Base-by-base conservation (phyloP, 306 rosid genomes). In the Chamaecrista fasciculata region DNA sequence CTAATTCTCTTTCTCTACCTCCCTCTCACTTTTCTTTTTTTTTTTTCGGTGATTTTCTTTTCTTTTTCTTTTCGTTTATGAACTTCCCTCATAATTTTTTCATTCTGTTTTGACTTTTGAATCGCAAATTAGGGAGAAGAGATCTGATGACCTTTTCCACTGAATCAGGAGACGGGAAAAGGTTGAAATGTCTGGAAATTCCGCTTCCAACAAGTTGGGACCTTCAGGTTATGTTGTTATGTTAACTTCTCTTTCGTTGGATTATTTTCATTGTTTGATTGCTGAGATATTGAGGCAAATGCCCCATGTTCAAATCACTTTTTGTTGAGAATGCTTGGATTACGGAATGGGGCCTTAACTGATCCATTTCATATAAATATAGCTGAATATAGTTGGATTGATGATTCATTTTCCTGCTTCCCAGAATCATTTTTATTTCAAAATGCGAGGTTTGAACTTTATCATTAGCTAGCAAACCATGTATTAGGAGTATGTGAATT, bases 211-310 rank as follows among this genome's bases (percentile, higher is more conserved):
- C 34, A 70, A 75, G 25, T 76, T 79, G 49, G 29, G 74, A 40
- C 56, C 9, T 73, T 33, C 89, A 82, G 89, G 89, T 84, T 70
- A 46, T 48, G 15, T 44, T 26, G 89, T 84, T 70, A 46, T 48
- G 15, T 44, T 26, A 44, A 7, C 25, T 76, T 59, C 44, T 34
- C 26, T 55, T 66, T 48, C n/a, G n/a, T 5, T 43, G 59, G 46
- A 63, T 7, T 23, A 11, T 39, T 31, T 4, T 70, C 46, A 11
- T 31, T 31, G 33, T 59, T 46, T 59, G 37, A 60, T 23, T 33
- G 3, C 11, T 43, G 16, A 57, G 18, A 44, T 44, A 4, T 47
- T n/a, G 24, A 37, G 44, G 39, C 33, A 44, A 20, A 37, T 15
- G 4, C 39, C 25, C 15, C 42, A 8, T 23, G 8, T 43, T 64